Conservation (phyloP, 371 early-diverging fungal genomes). For the Syncephalastrum sp. region DNA sequence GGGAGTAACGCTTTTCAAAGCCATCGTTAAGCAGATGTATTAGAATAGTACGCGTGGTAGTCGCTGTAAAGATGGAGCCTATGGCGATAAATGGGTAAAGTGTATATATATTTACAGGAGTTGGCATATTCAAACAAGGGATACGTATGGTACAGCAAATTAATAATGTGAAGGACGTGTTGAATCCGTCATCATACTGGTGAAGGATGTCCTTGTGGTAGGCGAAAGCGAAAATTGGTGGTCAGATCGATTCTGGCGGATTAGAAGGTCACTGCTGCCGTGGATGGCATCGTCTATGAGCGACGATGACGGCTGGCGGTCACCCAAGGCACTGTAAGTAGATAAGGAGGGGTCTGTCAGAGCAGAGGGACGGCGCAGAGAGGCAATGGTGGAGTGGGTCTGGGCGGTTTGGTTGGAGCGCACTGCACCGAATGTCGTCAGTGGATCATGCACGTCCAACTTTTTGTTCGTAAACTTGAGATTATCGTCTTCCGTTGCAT, state of each 20-base stretch:
- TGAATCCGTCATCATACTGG: no score
- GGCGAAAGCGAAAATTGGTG: no score
- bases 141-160: no score
- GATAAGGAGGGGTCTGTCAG: neutral
- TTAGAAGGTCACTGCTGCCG: conserved; percentile 12
- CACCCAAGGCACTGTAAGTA: neutral
- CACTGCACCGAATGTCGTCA: conserved; percentile 12
- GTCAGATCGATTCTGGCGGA: conserved; percentile 2
- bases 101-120: no score
- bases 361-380: conserved; percentile 2
- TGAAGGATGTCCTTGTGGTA: no score
- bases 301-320: neutral
- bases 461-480: conserved; percentile 1
- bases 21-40: no score
- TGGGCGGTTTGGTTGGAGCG: neutral
- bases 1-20: no score
- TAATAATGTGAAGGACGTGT: no score
- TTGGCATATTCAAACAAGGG: no score
- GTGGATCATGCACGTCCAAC: conserved; percentile 1
- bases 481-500: neutral
- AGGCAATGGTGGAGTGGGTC: neutral
- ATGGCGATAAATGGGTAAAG: no score
- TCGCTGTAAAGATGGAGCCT: no score
- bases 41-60: no score
- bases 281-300: neutral